Base-by-base conservation (phyloP, 2,329 filamentous ascomycete genomes). In the Juglanconis juglandina region DNA sequence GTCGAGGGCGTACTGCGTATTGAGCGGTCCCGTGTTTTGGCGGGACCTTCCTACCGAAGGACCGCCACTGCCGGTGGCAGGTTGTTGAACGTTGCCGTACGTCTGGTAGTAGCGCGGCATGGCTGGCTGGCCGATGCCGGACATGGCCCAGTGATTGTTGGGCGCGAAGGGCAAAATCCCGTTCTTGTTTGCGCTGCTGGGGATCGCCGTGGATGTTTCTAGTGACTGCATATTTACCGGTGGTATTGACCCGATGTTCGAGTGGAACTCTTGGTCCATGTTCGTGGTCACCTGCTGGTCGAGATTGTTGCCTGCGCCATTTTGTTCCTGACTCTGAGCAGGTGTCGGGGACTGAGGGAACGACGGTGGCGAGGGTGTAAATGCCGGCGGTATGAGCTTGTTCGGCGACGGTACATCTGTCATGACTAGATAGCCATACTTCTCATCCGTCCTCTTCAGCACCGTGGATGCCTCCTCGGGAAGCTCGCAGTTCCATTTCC, bases 401-500 rank as follows among this genome's bases (percentile, higher is more conserved):
- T 66, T 65, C n/a, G 85, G 85, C 2, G 86, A 87, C 1, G 82
- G 80, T 6, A 86, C 80, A 56, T 87, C 86, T 0, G 82, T 81
- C 56, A 83, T 82, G 69, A 77, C 85, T 66, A 88, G 92, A 2
- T 82, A 83, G 1, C 91, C 92, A 73, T 90, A 96, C 74, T 89
- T 94, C 49, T 85, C 80, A 69, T 96, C 91, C 2, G 91, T 89
- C 41, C 92, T 85, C 53, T 86, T 80, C n/a, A 98, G 82, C 2
- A 96, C 86, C 1, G 82, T 76, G 0, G 84, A 81, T 0, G 93
- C 94, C 73, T 98, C 94, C 61, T 91, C 88, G 0, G 95, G 94
- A 9, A 98, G 75, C 59, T 92, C 87, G 48, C 96, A 88, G 17
- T 88, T 88, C 93, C 95, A 98, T 68, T 95, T 95, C n/a, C 87